Base-by-base conservation (phyloP, 257 asterid species). In the Forsythia viridissima region DNA sequence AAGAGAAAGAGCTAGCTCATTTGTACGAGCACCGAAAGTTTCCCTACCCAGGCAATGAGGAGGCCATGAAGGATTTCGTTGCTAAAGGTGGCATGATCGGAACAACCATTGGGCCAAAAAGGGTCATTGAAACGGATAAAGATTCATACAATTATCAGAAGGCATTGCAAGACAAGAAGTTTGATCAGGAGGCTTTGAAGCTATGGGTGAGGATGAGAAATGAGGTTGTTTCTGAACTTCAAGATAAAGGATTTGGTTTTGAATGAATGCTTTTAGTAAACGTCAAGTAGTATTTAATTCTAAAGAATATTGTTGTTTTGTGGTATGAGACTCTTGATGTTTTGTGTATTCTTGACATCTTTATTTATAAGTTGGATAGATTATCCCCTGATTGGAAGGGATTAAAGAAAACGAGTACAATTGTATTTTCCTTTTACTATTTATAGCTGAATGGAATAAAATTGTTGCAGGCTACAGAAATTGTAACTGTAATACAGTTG, bases 1-100 rank as follows among this genome's bases (percentile, higher is more conserved):
- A 95, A 81, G 98, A 95, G 87, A 86, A 79, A 51, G 98, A 95
- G 83, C 76, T 91, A 39, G 93, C 97, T 10, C 97, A 93, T 76
- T 92, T 91, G 38, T 95, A 95, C 36, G 98, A 95, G 82, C 96
- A 86, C 77, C 85, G 91, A 4, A 89, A 81, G 61, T 91, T 90
- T 65, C 99, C 99, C 0, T 94, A 93, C 77, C 99, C 99, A 0
- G 99, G 98, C 0, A 98, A 93, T 20, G 84, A 80, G n/a, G 97
- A 92, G 68, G 99, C 99, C n/a, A 93, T 95, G 99, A 87, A 90
- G 78, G 97, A 95, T 72, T 95, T 95, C 75, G 68, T 95, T 70
- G 89, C 92, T 1, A 88, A 89, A 57, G 99, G 99, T 24, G 99
- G 99, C 75, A 93, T 93, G 98, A 93, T 95, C 16, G 99, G 99